Base-by-base conservation (phyloP, 2,329 filamentous ascomycete genomes). In the Aspergillus sp. region DNA sequence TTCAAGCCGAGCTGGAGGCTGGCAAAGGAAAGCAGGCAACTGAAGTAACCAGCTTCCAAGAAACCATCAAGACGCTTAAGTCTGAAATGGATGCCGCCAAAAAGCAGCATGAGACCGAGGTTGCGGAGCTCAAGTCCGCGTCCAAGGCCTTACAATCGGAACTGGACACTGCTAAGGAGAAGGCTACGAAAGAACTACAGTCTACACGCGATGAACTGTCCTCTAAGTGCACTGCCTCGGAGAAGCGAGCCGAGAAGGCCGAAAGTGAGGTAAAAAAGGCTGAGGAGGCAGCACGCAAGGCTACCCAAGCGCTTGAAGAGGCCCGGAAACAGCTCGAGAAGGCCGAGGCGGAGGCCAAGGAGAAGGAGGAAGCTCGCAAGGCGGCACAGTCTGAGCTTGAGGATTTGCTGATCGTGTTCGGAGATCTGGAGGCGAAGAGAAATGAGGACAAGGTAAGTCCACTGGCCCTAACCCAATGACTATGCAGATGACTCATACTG, bases 391-490 rank as follows among this genome's bases (percentile, higher is more conserved):
- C 85, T 2, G 91, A 95, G 74, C 80, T 94, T 49, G 91, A 95
- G 66, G 91, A 95, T 73, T 81, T 94, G 57, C 78, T 95, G 38
- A 90, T 94, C 79, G 88, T 95, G 5, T 91, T 93, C 75, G 87
- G 86, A 13, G 91, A 95, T 71, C 72, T 92, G 17, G 91, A 95
- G 75, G 89, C 91, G 57, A 94, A 93, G 77, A 81, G 87, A 52
- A 82, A 83, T 44, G 86, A 85, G 67, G 92, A 94, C 71, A 94
- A 91, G 83, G 89, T 90, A 77, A 66, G 82, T 73, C 59, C 57
- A n/a, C 48, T 21, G 8, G 42, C 23, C 13, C 3, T 19, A 6
- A 56, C 39, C 15, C 21, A 30, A 30, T 30, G 32, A 11, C 32
- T 7, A 38, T 10, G 41, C 21, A 36, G 36, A 15, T 57, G 50